A percentile compares a stretch with the other conserved stretches of the same genome.
Conservation (phyloP, 768 basidiomycete species). For the Suillus subaureus region DNA sequence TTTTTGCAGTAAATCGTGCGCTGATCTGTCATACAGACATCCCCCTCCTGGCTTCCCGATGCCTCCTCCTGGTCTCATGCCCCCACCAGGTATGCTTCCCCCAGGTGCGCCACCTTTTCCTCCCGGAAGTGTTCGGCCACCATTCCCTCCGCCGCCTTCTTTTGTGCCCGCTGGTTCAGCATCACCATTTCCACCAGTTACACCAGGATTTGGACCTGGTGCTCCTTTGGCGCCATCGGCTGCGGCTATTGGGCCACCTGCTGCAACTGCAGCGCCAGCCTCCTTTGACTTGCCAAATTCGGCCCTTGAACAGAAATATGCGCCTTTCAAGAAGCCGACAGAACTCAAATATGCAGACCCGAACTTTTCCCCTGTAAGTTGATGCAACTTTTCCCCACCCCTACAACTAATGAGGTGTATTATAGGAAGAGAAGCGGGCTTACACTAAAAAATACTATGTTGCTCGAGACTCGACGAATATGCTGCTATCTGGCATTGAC, state of each 20-base stretch:
- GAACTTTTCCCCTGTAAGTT: conserved; percentile 76
- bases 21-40: conserved; percentile 33
- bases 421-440: conserved; percentile 79
- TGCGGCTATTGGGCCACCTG: conserved; percentile 15
- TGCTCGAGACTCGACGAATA: conserved; percentile 42
- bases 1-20: conserved; percentile 16
- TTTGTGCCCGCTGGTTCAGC: conserved; percentile 34
- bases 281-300: conserved; percentile 55
- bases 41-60: conserved; percentile 59
- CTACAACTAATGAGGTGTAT: conserved; percentile 1
- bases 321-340: conserved; percentile 76
- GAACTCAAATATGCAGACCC: conserved; percentile 73
- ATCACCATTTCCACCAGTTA: conserved; percentile 30
- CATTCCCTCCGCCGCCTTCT: conserved; percentile 37
- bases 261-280: conserved; percentile 24
- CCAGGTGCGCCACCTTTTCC: conserved; percentile 40
- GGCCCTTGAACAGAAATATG: conserved; percentile 62
- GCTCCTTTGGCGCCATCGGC: conserved; percentile 15
- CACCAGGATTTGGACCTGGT: conserved; percentile 20
- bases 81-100: conserved; percentile 37
- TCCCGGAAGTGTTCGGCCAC: conserved; percentile 39
- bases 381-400: background rate
- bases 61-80: conserved; percentile 45
- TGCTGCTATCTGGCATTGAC: conserved; percentile 19
- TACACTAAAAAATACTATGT: conserved; percentile 63